Conservation (phyloP, 1,284 basidiomycete genomes). For the Sporisorium graminicola region DNA sequence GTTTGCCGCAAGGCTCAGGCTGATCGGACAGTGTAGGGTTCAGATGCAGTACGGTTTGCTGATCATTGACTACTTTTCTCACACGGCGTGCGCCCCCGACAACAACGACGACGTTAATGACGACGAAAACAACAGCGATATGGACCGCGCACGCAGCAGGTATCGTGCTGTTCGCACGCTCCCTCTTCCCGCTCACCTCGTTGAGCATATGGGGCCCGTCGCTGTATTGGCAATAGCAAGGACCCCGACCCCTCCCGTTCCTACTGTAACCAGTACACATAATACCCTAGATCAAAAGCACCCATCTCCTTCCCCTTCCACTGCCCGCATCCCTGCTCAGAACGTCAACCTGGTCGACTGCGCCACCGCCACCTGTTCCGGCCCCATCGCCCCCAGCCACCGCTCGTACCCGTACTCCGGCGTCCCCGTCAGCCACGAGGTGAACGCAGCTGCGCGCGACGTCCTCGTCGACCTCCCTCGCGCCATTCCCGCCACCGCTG, state of each 20-base stretch:
- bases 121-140: constrained; percentile 71
- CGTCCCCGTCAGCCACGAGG: constrained; percentile 8
- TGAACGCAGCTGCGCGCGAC: constrained; percentile 8
- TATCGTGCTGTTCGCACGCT: constrained; percentile 72
- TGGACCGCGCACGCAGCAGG: constrained; percentile 73
- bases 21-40: not conserved
- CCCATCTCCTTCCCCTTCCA: constrained; percentile 1
- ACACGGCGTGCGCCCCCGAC: too few species aligned
- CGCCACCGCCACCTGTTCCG: constrained; percentile 14
- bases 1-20: not conserved
- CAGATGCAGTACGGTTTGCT: not conserved
- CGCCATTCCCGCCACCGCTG: too few species aligned
- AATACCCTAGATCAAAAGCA: too few species aligned
- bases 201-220: constrained; percentile 32
- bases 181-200: constrained; percentile 41
- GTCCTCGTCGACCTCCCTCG: constrained; percentile 23
- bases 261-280: too few species aligned
- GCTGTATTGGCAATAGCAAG: constrained; percentile 49
- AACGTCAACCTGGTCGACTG: constrained; percentile 7
- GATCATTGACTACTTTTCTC: not conserved
- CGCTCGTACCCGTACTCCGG: constrained; percentile 16
- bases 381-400: constrained; percentile 18
- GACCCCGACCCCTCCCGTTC: too few species aligned
- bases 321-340: not conserved
- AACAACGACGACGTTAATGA: too few species aligned